Percentiles rank a stretch among this genome's conserved stretches.
Conservation (phyloP, 2,329 filamentous ascomycete genomes). For the Pseudocercospora crystallina region DNA sequence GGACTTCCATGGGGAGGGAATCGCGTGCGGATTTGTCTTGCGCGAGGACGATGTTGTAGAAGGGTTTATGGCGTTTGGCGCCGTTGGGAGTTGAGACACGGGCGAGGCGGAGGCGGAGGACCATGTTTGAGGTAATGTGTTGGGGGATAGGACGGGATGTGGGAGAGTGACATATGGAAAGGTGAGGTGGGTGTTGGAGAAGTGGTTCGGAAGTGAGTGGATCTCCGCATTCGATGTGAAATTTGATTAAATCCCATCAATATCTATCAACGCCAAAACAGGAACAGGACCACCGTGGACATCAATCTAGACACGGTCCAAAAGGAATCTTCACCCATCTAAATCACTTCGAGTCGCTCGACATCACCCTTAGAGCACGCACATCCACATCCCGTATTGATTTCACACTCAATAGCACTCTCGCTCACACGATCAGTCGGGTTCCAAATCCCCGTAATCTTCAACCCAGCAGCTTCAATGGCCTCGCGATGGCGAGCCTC, state of each 20-base stretch:
- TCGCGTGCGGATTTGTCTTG: conserved; percentile 87
- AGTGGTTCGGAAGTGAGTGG: neutral
- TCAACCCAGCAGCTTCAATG: conserved; percentile 2
- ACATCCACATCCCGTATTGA: neutral
- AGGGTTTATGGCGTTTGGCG: conserved; percentile 72
- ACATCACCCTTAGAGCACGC: too few relatives aligned
- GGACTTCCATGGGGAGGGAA: conserved; percentile 87
- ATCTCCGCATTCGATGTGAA: neutral
- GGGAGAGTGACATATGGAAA: neutral
- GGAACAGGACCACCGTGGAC: too few relatives aligned
- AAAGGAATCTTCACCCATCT: too few relatives aligned
- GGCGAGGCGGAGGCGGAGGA: conserved; percentile 88
- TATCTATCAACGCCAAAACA: too few relatives aligned
- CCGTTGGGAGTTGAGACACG: conserved; percentile 68
- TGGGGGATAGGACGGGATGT: neutral
- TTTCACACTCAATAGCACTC: conserved; percentile 6
- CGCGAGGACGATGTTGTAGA: conserved; percentile 94
- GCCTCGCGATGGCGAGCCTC: conserved; percentile 7
- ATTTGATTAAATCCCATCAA: too few relatives aligned
- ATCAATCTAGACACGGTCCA: too few relatives aligned
- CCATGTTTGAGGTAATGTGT: conserved; percentile 56
- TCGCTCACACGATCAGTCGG: conserved; percentile 6
- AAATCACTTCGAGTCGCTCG: too few relatives aligned
- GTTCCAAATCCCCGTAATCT: conserved; percentile 3
- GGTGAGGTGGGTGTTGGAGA: neutral